Evolutionary conservation across 2,329 filamentous ascomycete species (phyloP).

Genomic region (Penicillium vulpinum): DNA sequence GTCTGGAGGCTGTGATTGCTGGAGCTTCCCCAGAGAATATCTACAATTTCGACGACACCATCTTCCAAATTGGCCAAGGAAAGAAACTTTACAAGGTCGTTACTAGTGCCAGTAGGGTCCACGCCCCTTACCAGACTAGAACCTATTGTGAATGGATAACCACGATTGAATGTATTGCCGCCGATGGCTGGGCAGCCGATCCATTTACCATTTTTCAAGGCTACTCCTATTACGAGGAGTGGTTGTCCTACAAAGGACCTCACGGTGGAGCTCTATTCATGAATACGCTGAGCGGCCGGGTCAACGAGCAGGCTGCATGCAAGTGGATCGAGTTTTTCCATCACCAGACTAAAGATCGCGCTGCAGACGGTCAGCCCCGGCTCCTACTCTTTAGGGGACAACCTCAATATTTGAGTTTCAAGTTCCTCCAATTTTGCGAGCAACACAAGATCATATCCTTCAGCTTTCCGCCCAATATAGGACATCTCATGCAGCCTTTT

Average conservation of each 20-base stretch:
- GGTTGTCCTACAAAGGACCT: neutral
- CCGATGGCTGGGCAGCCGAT: conserved; percentile 1
- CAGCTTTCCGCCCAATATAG: conserved; percentile 3
- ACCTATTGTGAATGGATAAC: conserved; percentile 2
- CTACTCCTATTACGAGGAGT: neutral
- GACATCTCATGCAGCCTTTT: conserved; percentile 5
- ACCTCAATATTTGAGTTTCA: neutral
- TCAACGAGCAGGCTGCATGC: neutral
- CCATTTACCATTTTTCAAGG: neutral
- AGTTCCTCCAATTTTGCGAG: conserved; percentile 1
- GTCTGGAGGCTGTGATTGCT: neutral
- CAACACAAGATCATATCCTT: neutral
- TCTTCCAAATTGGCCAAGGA: neutral
- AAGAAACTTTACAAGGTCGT: neutral
- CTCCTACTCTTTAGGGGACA: neutral
- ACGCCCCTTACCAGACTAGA: neutral
- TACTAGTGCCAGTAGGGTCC: neutral
- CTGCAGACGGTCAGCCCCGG: neutral
- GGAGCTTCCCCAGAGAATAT: neutral
- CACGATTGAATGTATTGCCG: conserved; percentile 4
- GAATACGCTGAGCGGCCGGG: neutral
- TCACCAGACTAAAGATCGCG: neutral
- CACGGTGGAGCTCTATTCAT: neutral
- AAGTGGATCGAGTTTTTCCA: neutral
- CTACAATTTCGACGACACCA: neutral